Base-by-base conservation (phyloP, 1,284 basidiomycete genomes). In the Boletus albobrunnescens region DNA sequence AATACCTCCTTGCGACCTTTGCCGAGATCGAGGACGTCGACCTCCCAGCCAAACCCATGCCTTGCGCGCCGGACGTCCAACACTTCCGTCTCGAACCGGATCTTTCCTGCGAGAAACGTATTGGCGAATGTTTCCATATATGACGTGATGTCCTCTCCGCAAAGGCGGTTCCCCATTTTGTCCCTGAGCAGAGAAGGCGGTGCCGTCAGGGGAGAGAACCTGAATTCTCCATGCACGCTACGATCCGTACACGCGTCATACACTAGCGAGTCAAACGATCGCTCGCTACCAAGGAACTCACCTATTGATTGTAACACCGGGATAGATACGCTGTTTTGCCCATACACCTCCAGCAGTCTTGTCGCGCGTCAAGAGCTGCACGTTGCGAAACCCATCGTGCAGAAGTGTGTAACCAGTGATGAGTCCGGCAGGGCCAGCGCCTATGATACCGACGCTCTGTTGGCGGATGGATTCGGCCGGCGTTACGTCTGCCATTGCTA, bases 221-320 rank as follows among this genome's bases (percentile, higher is more conserved):
- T 56, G 50, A 73, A 80, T 56, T 82, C 78, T 6, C 80, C 81
- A 52, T 82, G 72, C 4, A 82, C 79, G 52, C 81, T 83, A 46
- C 10, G 27, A 27, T 28, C 13, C 27, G 11, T 12, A 13, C 4
- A 12, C 13, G 27, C 12, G 27, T 28, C 27, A 28, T 3, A 28
- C 11, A 13, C 27, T 12, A 28, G 3, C 5, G 5, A 28, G n/a
- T n/a, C n/a, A 28, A 5, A 12, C 13, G 27, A 28, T 1, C 27
- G 11, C 27, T 28, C 11, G 27, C 13, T 28, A 12, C 6, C 27
- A 28, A 1, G 27, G 12, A 11, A 61, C 70, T 20, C 47, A 81
- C 80, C 77, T 82, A 61, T 84, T 83, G 22, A 79, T n/a, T n/a
- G n/a, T n/a, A n/a, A n/a, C n/a, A n/a, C n/a, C 75, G 1, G 77